phyloP scores from a whole-genome alignment of 83 land plant genomes.

The Picea engelmannii region DNA sequence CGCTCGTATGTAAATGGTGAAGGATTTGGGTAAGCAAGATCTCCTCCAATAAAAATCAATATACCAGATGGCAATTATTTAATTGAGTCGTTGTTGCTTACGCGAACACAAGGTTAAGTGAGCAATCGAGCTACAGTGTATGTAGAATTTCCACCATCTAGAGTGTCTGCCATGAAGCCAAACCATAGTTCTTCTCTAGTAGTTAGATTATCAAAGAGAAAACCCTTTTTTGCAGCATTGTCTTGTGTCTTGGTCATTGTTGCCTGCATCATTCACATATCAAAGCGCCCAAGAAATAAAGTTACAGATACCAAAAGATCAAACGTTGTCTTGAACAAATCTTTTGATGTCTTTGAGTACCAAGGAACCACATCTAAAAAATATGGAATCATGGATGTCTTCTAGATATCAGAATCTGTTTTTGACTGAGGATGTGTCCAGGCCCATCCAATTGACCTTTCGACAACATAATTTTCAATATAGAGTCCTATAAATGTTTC shows the following conservation, averaged over 20 bases:
- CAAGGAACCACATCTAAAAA: constrained; percentile 99
- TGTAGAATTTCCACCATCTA: constrained; percentile 99
- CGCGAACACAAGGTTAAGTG: constrained; percentile 75
- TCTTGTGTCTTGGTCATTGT: constrained; percentile 74
- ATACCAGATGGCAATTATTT: constrained; percentile 68
- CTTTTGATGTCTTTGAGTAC: constrained; percentile 99
- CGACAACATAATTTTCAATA: constrained; percentile 91
- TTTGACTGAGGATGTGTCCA: constrained; percentile 84
- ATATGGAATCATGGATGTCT: constrained; percentile 74
- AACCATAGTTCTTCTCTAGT: constrained; percentile 85
- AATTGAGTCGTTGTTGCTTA: constrained; percentile 26
- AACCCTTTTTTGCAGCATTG: constrained; percentile 54
- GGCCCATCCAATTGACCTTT: constrained; percentile 98
- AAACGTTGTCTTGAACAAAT: constrained; percentile 96
- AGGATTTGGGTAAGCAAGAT: constrained; percentile 52
- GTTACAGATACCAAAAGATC: constrained; percentile 97
- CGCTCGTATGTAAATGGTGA: no score
- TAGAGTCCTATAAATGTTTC: constrained; percentile 97
- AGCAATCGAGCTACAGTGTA: constrained; percentile 88
- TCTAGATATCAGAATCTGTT: constrained; percentile 53
- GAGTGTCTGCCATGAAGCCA: no score
- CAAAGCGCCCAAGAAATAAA: constrained; percentile 97
- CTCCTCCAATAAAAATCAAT: constrained; percentile 90
- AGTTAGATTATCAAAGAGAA: constrained; percentile 74
- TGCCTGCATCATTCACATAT: constrained; percentile 99